Percentiles rank a stretch among this genome's conserved stretches.
These are phyloP conservation scores for Penicillium glabrum DNA, from an alignment of 2,329 filamentous ascomycete genomes.

Conservation along the genomic window DNA sequence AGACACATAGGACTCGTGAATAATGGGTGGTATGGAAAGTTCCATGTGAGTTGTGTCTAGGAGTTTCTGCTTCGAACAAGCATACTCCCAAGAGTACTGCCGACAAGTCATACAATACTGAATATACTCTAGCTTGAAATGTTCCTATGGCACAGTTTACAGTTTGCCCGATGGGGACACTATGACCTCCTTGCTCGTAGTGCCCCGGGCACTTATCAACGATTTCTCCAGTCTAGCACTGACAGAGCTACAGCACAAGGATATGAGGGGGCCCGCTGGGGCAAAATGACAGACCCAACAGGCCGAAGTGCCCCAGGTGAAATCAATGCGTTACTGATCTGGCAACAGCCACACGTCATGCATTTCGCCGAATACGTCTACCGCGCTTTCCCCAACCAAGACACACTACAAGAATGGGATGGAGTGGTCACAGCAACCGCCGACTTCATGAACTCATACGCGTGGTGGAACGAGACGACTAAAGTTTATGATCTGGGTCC, in stretches of 20 bases:
- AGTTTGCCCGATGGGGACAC: constrained; percentile 10
- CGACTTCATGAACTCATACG: constrained; percentile 61
- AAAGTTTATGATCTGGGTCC: constrained; percentile 55
- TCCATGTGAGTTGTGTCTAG: neutral
- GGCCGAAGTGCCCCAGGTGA: constrained; percentile 59
- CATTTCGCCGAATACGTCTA: constrained; percentile 61
- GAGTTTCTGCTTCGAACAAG: too few relatives aligned
- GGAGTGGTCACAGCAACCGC: constrained; percentile 52
- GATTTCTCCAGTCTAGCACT: constrained; percentile 44
- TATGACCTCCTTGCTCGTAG: constrained; percentile 6
- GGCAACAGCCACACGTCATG: constrained; percentile 64
- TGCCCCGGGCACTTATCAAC: constrained; percentile 41
- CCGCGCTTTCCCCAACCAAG: constrained; percentile 42
- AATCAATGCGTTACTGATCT: constrained; percentile 62
- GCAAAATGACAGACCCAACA: constrained; percentile 59
- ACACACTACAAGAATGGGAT: constrained; percentile 53
- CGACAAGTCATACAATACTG: neutral
- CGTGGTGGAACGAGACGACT: constrained; percentile 55
- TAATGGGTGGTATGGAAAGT: constrained; percentile 13
- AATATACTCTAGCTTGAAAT: constrained; percentile 3
- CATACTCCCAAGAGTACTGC: too few relatives aligned
- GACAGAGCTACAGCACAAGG: constrained; percentile 38
- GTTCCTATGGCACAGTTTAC: constrained; percentile 7
- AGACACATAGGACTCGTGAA: constrained; percentile 4
- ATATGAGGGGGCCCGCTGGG: constrained; percentile 48